These are phyloP conservation scores for Penicillium hesseltinei DNA, from an alignment of 2,329 filamentous ascomycete species.

Conservation along the genomic window DNA sequence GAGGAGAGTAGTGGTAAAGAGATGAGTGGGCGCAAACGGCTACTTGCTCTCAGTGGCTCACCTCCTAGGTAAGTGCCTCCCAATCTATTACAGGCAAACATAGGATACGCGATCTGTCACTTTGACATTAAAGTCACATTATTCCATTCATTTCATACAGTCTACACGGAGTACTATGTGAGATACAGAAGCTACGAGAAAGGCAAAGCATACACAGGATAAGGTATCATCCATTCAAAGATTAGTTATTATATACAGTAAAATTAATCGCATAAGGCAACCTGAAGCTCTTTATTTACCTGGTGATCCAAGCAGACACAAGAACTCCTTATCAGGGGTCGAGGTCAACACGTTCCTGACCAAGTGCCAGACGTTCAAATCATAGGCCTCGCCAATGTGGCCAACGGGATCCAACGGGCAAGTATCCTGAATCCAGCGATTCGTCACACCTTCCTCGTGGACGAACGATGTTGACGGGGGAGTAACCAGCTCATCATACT, in stretches of 20 bases:
- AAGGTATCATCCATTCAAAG: background rate
- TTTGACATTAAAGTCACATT: background rate
- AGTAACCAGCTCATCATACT: conserved; percentile 37
- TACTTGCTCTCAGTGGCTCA: background rate
- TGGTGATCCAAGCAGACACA: conserved; percentile 31
- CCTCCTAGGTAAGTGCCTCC: background rate
- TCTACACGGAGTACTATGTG: background rate
- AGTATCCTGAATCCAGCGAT: conserved; percentile 34
- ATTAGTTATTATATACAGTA: conserved; percentile 3
- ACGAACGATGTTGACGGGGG: conserved; percentile 33
- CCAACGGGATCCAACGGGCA: conserved; percentile 37
- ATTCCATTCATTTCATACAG: no score
- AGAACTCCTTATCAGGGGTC: conserved; percentile 27
- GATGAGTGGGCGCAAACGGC: background rate
- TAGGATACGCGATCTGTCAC: background rate
- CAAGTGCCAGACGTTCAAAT: conserved; percentile 41
- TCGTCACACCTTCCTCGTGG: conserved; percentile 33
- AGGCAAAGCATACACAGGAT: background rate
- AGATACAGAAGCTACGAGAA: background rate
- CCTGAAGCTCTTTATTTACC: conserved; percentile 21
- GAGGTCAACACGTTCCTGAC: conserved; percentile 38
- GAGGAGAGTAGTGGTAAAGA: no score
- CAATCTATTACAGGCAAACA: background rate
- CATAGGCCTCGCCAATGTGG: conserved; percentile 41
- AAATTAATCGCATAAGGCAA: background rate